Evolutionary conservation across 164 flowering plant genomes (phyloP).

Genomic region (Vitis labrusca): DNA sequence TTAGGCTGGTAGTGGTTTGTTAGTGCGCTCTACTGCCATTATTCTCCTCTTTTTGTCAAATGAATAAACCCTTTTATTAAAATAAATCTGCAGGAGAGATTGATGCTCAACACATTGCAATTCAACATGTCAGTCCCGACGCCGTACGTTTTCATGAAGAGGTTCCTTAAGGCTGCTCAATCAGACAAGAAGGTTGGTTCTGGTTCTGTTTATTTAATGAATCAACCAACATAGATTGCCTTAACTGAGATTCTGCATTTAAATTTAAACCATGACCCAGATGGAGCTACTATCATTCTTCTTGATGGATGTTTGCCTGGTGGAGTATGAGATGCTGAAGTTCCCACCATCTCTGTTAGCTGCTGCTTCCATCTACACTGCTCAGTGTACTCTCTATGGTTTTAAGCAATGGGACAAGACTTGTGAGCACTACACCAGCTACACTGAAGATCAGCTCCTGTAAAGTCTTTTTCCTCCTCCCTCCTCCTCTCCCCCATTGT

Average conservation of each 20-base stretch:
- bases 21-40: neutral
- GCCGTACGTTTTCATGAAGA: constrained; percentile 52
- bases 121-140: constrained; percentile 67
- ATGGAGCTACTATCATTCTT: constrained; percentile 42
- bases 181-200: constrained; percentile 48
- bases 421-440: constrained; percentile 44
- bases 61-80: neutral
- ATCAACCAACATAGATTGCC: neutral
- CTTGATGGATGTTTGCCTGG: constrained; percentile 54
- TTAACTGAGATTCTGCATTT: neutral
- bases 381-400: constrained; percentile 40
- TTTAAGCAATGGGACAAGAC: constrained; percentile 50
- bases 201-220: neutral
- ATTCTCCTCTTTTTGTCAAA: neutral
- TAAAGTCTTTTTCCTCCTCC: constrained; percentile 24
- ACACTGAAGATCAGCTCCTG: constrained; percentile 50
- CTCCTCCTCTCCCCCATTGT: too few relatives aligned
- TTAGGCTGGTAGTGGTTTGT: too few relatives aligned
- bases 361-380: constrained; percentile 56
- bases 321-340: constrained; percentile 63
- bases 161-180: constrained; percentile 75
- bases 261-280: constrained; percentile 1
- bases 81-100: constrained; percentile 39
- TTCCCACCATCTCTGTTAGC: constrained; percentile 56
- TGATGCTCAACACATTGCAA: constrained; percentile 57